These are phyloP conservation scores for Leucogyrophana mollusca DNA, from an alignment of 768 basidiomycete genomes.

Conservation along the genomic window DNA sequence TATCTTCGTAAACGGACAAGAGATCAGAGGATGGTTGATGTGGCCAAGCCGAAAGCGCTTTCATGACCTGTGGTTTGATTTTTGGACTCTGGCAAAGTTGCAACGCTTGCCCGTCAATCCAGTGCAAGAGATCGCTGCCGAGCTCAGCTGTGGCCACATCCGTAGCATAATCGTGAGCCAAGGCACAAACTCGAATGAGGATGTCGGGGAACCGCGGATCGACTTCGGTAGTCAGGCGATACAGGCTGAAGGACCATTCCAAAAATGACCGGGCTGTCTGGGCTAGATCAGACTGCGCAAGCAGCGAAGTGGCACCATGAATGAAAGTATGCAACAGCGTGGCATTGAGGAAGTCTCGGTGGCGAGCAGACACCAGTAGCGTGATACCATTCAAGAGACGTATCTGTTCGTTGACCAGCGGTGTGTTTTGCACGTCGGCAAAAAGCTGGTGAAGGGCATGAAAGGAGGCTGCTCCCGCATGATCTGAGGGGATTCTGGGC, in stretches of 20 bases:
- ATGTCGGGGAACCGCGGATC: conserved; percentile 62
- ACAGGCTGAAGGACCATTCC: conserved; percentile 69
- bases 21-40: conserved; percentile 53
- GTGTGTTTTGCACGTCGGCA: conserved; percentile 58
- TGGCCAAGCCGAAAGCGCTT: conserved; percentile 77
- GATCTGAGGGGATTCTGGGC: conserved; percentile 36
- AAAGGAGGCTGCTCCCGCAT: conserved; percentile 62
- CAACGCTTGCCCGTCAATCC: conserved; percentile 60
- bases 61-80: conserved; percentile 42
- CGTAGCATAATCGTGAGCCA: conserved; percentile 52
- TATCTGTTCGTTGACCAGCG: conserved; percentile 81
- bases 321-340: conserved; percentile 68
- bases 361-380: conserved; percentile 67
- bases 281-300: conserved; percentile 67
- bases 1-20: conserved; percentile 40
- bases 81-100: conserved; percentile 37
- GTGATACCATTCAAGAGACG: conserved; percentile 72
- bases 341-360: conserved; percentile 51
- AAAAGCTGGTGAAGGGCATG: conserved; percentile 78
- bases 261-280: conserved; percentile 72
- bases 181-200: conserved; percentile 65
- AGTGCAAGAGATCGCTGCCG: conserved; percentile 51
- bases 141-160: conserved; percentile 26
- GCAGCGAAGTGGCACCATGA: conserved; percentile 62
- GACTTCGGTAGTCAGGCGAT: conserved; percentile 36